A percentile compares a stretch with the other conserved stretches of the same genome.
Evolutionary conservation across 805 yeast species (phyloP).

Genomic region (Yamadazyma olivae): DNA sequence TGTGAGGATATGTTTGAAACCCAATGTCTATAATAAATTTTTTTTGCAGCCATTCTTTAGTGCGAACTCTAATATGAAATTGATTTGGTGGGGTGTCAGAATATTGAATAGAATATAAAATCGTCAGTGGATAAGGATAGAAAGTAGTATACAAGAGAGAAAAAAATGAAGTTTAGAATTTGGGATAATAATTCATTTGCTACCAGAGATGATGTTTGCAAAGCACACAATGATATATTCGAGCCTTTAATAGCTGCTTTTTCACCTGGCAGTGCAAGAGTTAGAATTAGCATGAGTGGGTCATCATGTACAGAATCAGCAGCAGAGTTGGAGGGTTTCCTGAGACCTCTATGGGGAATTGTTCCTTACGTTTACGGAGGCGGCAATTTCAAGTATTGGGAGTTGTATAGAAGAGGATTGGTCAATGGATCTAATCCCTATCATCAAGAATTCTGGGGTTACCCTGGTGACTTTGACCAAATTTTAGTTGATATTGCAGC

Average conservation of each 20-base stretch:
- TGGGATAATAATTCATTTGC: constrained; percentile 6
- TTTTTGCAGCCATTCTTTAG: too few relatives aligned
- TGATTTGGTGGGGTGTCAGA: background rate
- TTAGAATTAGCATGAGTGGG: constrained; percentile 17
- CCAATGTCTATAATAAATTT: background rate
- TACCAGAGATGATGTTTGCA: constrained; percentile 6
- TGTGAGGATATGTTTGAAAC: constrained; percentile 13
- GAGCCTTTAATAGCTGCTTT: constrained; percentile 12
- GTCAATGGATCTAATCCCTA: constrained; percentile 23
- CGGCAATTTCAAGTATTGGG: constrained; percentile 19
- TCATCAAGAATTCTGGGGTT: constrained; percentile 25
- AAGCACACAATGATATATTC: constrained; percentile 6
- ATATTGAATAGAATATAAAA: too few relatives aligned
- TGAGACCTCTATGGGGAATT: constrained; percentile 27
- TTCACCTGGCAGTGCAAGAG: constrained; percentile 12
- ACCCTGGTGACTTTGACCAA: constrained; percentile 17
- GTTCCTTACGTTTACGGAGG: constrained; percentile 21
- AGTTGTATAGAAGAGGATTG: constrained; percentile 18
- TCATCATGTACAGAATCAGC: constrained; percentile 21
- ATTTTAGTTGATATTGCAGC: constrained; percentile 27
- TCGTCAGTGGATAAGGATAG: too few relatives aligned
- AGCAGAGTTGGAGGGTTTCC: constrained; percentile 24
- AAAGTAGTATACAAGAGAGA: background rate
- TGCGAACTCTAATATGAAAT: background rate
- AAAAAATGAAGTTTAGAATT: background rate